Evolutionary conservation across 768 basidiomycete species (phyloP).

Genomic region (Rhodotorula babjevae): DNA sequence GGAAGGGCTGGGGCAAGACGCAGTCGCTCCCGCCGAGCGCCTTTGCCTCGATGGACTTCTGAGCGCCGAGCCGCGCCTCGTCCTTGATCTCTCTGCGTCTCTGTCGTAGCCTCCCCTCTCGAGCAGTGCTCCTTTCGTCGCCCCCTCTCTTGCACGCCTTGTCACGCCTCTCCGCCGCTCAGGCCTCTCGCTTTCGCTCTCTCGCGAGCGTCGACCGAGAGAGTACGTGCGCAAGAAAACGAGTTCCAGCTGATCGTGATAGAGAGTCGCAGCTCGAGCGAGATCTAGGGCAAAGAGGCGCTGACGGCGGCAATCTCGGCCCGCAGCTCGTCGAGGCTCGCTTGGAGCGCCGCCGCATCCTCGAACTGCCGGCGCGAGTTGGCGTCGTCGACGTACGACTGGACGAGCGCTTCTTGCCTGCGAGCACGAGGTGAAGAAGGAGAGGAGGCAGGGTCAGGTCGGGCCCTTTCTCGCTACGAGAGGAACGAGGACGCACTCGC

Average conservation of each 20-base stretch:
- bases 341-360: constrained; percentile 78
- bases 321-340: constrained; percentile 74
- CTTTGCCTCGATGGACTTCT: constrained; percentile 20
- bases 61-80: neutral
- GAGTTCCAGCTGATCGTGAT: neutral
- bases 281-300: neutral
- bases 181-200: no score
- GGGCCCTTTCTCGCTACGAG: no score
- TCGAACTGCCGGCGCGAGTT: constrained; percentile 88
- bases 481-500: constrained; percentile 33
- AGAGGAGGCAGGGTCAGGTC: neutral
- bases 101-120: neutral
- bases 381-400: constrained; percentile 85
- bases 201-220: no score
- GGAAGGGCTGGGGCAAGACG: constrained; percentile 8
- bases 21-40: constrained; percentile 16
- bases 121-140: no score
- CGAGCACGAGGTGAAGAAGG: neutral
- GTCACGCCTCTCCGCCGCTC: no score
- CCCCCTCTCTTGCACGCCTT: no score
- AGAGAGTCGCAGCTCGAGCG: no score
- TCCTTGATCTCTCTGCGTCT: neutral
- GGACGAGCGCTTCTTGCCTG: constrained; percentile 77
- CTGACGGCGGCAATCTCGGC: constrained; percentile 61
- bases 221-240: neutral